Percentiles rank a stretch among this genome's conserved stretches.
These are phyloP conservation scores for Tetrapyrgos nigripes DNA, from an alignment of 1,284 basidiomycete species.

Conservation along the genomic window DNA sequence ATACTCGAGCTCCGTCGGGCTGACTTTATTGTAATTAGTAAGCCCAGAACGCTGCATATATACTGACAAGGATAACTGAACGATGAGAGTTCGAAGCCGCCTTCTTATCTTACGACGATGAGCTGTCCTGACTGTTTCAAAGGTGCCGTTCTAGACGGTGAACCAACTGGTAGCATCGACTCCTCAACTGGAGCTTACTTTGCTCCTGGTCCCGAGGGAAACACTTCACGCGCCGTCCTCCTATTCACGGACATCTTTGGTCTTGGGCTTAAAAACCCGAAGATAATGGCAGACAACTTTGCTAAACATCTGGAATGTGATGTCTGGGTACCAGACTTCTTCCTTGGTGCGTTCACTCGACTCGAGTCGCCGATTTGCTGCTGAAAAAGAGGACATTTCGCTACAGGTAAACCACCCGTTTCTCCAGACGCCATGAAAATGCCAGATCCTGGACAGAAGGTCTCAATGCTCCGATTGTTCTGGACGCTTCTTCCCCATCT, in stretches of 20 bases:
- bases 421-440: background rate
- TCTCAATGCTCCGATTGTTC: background rate
- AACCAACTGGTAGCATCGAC: constrained; percentile 43
- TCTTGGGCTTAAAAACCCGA: constrained; percentile 59
- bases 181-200: constrained; percentile 40
- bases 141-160: constrained; percentile 42
- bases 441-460: constrained; percentile 1
- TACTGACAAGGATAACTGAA: no score
- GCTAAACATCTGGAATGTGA: constrained; percentile 59
- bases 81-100: no score
- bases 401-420: background rate
- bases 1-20: no score
- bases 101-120: no score
- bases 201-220: constrained; percentile 15
- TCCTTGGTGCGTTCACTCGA: constrained; percentile 44
- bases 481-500: background rate
- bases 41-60: no score
- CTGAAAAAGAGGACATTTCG: background rate
- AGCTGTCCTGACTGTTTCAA: constrained; percentile 47
- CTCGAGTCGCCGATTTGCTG: background rate
- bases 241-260: constrained; percentile 53
- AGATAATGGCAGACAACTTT: constrained; percentile 67
- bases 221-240: constrained; percentile 10
- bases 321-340: constrained; percentile 68
- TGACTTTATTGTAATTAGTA: no score